Conservation (phyloP, 106 monocot genomes). For the Dioscorea zingiberensis region DNA sequence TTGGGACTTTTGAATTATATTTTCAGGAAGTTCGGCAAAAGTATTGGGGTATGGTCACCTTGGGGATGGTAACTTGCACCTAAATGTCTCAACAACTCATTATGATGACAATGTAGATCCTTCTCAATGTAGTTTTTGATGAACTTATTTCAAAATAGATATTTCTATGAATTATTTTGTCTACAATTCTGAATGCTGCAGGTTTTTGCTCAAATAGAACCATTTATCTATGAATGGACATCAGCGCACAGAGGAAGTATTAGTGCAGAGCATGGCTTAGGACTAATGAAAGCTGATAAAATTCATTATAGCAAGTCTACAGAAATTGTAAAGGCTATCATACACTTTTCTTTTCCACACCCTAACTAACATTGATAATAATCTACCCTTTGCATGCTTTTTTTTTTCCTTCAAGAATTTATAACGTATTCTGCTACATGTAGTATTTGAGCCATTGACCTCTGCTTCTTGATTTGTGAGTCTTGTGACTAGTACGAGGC, state of each 20-base stretch:
- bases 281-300: constrained; percentile 95
- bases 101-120: constrained; percentile 67
- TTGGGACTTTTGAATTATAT: neutral
- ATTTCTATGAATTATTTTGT: neutral
- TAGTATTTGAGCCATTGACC: neutral
- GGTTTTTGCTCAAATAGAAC: constrained; percentile 85
- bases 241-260: constrained; percentile 77
- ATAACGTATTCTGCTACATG: neutral
- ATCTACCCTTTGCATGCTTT: neutral
- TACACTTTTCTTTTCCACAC: too few relatives aligned
- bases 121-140: neutral
- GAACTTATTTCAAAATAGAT: too few relatives aligned
- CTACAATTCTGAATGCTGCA: constrained; percentile 18
- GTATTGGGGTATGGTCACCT: constrained; percentile 94
- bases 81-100: constrained; percentile 60
- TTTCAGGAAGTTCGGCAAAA: constrained; percentile 51
- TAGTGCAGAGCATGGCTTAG: constrained; percentile 97
- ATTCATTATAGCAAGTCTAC: constrained; percentile 93
- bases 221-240: constrained; percentile 97
- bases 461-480: neutral
- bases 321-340: constrained; percentile 48
- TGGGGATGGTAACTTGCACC: constrained; percentile 94
- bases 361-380: neutral
- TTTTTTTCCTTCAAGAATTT: neutral
- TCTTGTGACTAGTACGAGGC: too few relatives aligned